These are phyloP conservation scores for Aureobasidium lini DNA, from an alignment of 2,329 filamentous ascomycete species.

Conservation along the genomic window DNA sequence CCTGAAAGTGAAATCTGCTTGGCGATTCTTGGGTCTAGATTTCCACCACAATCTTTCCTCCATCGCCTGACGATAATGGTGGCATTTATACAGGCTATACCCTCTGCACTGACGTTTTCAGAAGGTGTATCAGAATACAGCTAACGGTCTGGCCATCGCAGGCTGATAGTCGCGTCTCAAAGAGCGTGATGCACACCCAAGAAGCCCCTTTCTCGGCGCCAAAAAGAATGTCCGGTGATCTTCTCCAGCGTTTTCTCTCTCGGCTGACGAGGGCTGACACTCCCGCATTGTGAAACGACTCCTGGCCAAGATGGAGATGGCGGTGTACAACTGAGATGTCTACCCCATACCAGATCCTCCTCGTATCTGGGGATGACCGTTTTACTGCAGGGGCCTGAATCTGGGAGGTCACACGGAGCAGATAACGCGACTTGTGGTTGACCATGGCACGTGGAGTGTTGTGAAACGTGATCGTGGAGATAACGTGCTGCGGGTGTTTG, in stretches of 20 bases:
- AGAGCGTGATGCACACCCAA: not conserved
- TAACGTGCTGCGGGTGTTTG: not conserved
- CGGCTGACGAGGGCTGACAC: not conserved
- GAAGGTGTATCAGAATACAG: too few species aligned
- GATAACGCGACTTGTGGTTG: not conserved
- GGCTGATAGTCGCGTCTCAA: too few species aligned
- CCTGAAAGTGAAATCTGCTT: not conserved
- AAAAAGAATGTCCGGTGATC: not conserved
- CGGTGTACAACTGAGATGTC: not conserved
- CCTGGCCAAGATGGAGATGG: not conserved
- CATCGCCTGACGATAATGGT: not conserved
- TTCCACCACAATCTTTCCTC: not conserved
- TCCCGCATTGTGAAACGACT: not conserved
- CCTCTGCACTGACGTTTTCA: too few species aligned
- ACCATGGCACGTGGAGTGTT: not conserved
- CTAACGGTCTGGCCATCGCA: too few species aligned
- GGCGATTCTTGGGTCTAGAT: not conserved
- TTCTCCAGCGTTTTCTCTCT: not conserved
- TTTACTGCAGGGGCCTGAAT: not conserved
- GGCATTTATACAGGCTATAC: too few species aligned
- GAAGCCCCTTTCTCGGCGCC: not conserved
- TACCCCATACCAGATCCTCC: not conserved
- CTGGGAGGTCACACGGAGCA: not conserved
- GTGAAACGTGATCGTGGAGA: not conserved
- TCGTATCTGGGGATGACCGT: not conserved